Evolutionary conservation across 768 basidiomycete genomes (phyloP).

Genomic region (Mrakia blollopis): DNA sequence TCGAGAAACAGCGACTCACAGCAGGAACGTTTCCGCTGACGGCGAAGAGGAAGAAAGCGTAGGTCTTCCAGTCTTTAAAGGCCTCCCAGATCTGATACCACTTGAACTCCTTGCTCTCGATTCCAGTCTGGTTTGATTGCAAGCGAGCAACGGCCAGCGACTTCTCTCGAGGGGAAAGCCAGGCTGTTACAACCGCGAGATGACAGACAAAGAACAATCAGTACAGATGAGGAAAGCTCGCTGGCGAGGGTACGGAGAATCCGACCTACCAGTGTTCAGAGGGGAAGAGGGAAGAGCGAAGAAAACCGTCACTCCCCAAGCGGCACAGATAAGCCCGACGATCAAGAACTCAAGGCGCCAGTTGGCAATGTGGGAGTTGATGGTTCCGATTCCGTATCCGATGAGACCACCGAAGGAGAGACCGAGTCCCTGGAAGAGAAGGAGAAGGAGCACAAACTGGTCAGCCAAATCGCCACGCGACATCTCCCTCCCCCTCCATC

Average conservation of each 20-base stretch:
- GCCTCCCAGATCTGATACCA: constrained; percentile 36
- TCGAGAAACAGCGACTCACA: too few species aligned
- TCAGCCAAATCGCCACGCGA: too few species aligned
- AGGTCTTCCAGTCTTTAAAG: constrained; percentile 11
- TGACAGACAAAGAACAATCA: background rate
- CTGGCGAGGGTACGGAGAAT: background rate
- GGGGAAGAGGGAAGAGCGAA: constrained; percentile 43
- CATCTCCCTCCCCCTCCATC: too few species aligned
- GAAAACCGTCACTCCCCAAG: constrained; percentile 41
- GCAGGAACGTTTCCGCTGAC: constrained; percentile 22
- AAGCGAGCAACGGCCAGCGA: constrained; percentile 43
- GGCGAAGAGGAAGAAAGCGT: constrained; percentile 22
- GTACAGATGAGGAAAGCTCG: background rate
- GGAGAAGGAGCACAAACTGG: too few species aligned
- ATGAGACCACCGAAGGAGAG: constrained; percentile 45
- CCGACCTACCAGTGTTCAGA: constrained; percentile 34
- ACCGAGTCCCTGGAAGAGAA: constrained; percentile 39
- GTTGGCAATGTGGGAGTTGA: constrained; percentile 40
- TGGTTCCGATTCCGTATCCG: constrained; percentile 41
- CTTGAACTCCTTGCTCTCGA: constrained; percentile 33
- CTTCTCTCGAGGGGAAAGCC: constrained; percentile 42
- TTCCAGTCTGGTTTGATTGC: constrained; percentile 36
- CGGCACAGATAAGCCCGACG: constrained; percentile 40
- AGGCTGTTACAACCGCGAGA: constrained; percentile 17
- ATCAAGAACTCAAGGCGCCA: constrained; percentile 46